Evolutionary conservation across 192 early-diverging fungal species (phyloP), one percentile per base, ranked within the genome.

Genomic region (Mycoemilia scoparia): DNA sequence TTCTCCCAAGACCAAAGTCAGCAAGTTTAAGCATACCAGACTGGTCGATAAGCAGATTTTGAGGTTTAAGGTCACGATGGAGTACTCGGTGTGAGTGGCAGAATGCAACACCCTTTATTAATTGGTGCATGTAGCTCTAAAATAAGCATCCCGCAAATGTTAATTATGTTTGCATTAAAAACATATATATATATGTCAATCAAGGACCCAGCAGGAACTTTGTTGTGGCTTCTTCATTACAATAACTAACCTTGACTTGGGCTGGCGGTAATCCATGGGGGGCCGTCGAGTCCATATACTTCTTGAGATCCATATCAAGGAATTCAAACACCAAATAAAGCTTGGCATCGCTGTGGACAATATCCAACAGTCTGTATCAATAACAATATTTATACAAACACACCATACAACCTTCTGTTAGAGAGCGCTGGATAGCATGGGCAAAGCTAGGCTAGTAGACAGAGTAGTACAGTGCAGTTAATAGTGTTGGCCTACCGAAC

Each of bases 41-140:
- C 47, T 73, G 73, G 45, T 92, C 87, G 54, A 98, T 90, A 21
- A 98, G 69, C 53, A 96, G 42, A 53, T 98, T 98, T 61, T 96
- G 89, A n/a, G 90, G 93, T 43, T 98, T 98, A 29, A 98, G 61
- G 50, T 98, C 93, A 10, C 93, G 74, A 57, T 98, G 93, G 18
- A 98, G 55, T 34, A 93, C 82, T n/a, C 93, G 71, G 41, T 73
- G 76, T 21, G 73, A 70, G 57, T 98, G 93, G 46, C 90, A 96
- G 64, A 77, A 93, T 20, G 67, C 57, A 11, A 98, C 51, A 10
- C 90, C 93, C 43, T 73, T 70, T 44, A 89, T 39, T 7, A 98
- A 62, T 57, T 98, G 93, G 47, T 71, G 67, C 60, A 84, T 72
- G 55, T 90, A 96, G 60, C 85, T 87, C 87, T 62, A 62, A 29